Evolutionary conservation across 345 rosid genomes (phyloP), one percentile per base, ranked within the genome.

Genomic region (Lepidium sativum): DNA sequence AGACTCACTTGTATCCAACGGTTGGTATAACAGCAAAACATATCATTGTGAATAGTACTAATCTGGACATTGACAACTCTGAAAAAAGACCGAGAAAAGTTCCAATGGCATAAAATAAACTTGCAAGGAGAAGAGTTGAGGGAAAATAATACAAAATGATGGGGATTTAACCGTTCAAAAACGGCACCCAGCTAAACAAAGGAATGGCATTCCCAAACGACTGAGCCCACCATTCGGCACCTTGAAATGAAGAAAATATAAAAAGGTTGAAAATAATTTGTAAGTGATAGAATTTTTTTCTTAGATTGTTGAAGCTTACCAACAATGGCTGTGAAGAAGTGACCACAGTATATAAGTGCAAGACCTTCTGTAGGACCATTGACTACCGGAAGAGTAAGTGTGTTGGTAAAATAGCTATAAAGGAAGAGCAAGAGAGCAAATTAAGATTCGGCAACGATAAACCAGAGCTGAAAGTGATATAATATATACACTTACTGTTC

Each of bases 281-380:
- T 27, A 6, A 8, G 14, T 32, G 12, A 49, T 4, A 11, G 39
- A 57, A n/a, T n/a, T n/a, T 8, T 17, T 25, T 62, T 45, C 8
- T 41, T 13, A 54, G 23, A 63, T 4, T 25, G 52, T 55, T 75
- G 72, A 39, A 79, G 43, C 69, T 45, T 88, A 91, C 99, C 99
- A 79, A 95, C 94, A 69, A 91, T 20, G 69, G 82, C 82, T 39
- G 99, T 91, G 68, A 83, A 78, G 74, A 95, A 78, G 65, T 95
- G 99, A 61, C 78, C 59, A 43, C 82, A 57, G 67, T 84, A 95
- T 51, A 95, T 91, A 73, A 95, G 73, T 61, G 92, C 85, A 75
- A 95, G 88, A 44, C 99, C 99, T 77, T 91, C 99, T 2, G 96
- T 95, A 35, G 99, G 96, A 70, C 99, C 99, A 77, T 95, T 95